Base-by-base conservation (phyloP, 2,329 filamentous ascomycete species). In the Stachybotrys chartarum region DNA sequence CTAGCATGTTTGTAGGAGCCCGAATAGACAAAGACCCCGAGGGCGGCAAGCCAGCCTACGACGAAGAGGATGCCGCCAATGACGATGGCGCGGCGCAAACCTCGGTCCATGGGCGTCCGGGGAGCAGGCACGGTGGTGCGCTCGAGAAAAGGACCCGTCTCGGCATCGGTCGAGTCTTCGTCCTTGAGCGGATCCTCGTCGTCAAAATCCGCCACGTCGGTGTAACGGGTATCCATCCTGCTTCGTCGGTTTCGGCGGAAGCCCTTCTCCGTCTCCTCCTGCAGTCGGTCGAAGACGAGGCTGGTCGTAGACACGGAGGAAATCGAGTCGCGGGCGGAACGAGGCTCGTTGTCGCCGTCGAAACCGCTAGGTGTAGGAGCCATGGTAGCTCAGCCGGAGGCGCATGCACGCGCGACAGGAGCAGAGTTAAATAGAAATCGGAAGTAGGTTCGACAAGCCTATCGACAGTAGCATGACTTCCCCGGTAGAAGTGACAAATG, bases 231-330 rank as follows among this genome's bases (percentile, higher is more conserved):
- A n/a, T 24, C 58, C 61, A 52, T 63, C 42, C 53, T 59, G 42
- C 50, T 45, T 47, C 57, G 52, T n/a, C 14, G 57, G 54, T 62
- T 55, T 44, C 62, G 61, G 51, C 60, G 51, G 32, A 56, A 54
- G 17, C 66, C 61, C 63, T 72, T 72, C 56, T 74, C 70, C 56
- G 61, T 65, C 68, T 77, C 67, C 66, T 89, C 85, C 63, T 83
- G 80, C 61, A 93, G 80, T 59, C 87, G 84, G 61, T 94, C 89
- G 67, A 94, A 89, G 54, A 94, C 83, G 14, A 94, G 78, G 63
- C 90, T 93, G 5, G 87, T 91, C 11, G 90, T 93, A 39, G 90
- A 94, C n/a, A 85, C 85, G 46, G 87, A 87, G n/a, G 87, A 90
- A 50, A 82, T 70, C 4, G 89, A 90, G 58, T 80, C 80, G 64